Conservation (phyloP, 768 basidiomycete genomes). For the Pulveroboletus frians region DNA sequence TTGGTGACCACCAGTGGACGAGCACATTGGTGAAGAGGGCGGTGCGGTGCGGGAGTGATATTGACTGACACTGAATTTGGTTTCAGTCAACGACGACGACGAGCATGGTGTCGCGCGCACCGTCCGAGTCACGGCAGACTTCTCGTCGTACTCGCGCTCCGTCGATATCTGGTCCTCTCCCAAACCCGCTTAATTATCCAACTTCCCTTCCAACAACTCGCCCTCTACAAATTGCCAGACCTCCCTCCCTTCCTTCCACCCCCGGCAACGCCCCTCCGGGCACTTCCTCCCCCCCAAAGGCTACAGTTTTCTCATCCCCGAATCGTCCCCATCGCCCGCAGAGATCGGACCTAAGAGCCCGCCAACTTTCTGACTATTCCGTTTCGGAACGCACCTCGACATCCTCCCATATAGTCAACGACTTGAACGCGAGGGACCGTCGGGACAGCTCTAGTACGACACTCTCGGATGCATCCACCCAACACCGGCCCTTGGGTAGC, state of each 20-base stretch:
- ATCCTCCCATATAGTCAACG: conserved; percentile 35
- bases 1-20: conserved; percentile 50
- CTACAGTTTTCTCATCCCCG: conserved; percentile 38
- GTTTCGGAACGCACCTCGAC: conserved; percentile 45
- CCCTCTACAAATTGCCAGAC: conserved; percentile 59
- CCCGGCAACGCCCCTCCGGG: conserved; percentile 36
- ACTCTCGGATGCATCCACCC: conserved; percentile 40
- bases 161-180: conserved; percentile 38
- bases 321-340: conserved; percentile 59
- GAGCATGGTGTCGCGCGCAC: conserved; percentile 41
- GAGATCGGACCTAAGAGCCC: conserved; percentile 59
- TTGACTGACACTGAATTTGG: conserved; percentile 1
- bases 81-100: conserved; percentile 9
- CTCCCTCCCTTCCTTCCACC: conserved; percentile 44
- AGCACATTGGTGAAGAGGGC: conserved; percentile 28
- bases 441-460: conserved; percentile 51
- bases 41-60: conserved; percentile 5
- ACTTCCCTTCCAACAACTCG: conserved; percentile 38
- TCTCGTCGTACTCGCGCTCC: conserved; percentile 44
- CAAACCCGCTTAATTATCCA: conserved; percentile 30
- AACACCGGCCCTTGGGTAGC: conserved; percentile 29
- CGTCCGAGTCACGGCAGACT: conserved; percentile 27
- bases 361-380: conserved; percentile 49
- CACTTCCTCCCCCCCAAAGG: conserved; percentile 34
- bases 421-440: conserved; percentile 27